Evolutionary conservation across 495 filamentous ascomycete genomes (phyloP), one percentile per base, ranked within the genome.

Genomic region (Aspergillus saccharolyticus): DNA sequence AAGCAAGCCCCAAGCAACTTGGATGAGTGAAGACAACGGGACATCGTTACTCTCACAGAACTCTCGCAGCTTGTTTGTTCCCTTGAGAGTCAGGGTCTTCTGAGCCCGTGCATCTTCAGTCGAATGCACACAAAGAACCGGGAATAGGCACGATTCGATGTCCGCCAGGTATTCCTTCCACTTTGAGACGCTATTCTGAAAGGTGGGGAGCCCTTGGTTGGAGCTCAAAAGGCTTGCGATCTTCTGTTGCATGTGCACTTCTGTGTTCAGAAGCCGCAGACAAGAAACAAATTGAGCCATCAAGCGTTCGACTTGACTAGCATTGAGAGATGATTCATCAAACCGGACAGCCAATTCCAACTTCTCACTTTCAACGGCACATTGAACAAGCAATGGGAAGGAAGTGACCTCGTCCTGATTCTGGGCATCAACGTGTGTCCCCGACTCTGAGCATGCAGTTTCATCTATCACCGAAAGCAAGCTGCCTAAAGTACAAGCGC

Each of bases 401-500:
- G 77, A 77, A 81, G 80, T 50, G 79, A 78, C 71, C 2, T 75
- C 71, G 1, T 77, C 71, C 65, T 39, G 33, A 15, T 20, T 44
- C 74, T 17, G 68, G 25, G 9, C 25, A 28, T 4, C 25, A 73
- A 6, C 65, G 69, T 28, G n/a, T 59, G 65, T 10, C 56, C 28
- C 43, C 3, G 33, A 51, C 46, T 52, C 53, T 19, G 54, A 18
- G 22, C 48, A 28, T 16, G 59, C 48, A 15, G 2, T 39, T 39
- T 12, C 33, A 6, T 39, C 59, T 44, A 45, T 55, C 22, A 85
- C 70, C 2, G 74, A 73, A 15, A 83, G 69, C 24, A 82, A 57
- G 58, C 71, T 83, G 39, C 78, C 72, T 56, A 85, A 76, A 42
- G 83, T 79, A 58, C 81, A 85, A 9, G 84, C 84, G 46, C 75